Evolutionary conservation across 345 rosid genomes (phyloP).

Genomic region (Sonneratia alba): DNA sequence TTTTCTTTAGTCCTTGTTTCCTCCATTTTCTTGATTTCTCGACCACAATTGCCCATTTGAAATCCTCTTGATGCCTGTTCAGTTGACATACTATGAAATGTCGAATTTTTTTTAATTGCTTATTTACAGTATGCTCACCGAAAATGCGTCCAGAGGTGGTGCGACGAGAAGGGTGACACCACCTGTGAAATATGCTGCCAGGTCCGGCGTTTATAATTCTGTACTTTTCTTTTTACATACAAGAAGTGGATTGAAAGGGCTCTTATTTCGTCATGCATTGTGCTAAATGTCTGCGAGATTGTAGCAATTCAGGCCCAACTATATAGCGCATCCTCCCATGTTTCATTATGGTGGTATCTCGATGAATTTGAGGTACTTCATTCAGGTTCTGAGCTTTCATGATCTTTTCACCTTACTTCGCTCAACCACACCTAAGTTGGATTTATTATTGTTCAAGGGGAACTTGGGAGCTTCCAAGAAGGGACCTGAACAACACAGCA

Average conservation of each 20-base stretch:
- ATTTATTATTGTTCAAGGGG: conserved; percentile 22
- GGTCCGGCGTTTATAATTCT: conserved; percentile 27
- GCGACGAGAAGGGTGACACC: conserved; percentile 74
- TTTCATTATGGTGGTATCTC: conserved; percentile 46
- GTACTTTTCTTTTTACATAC: not conserved
- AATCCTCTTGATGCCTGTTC: not conserved
- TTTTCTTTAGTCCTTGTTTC: not conserved
- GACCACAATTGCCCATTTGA: not conserved
- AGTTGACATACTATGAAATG: not conserved
- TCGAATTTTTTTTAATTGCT: not conserved
- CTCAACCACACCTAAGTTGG: not conserved
- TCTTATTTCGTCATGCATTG: not conserved
- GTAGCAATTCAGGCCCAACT: conserved; percentile 62
- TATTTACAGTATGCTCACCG: conserved; percentile 71
- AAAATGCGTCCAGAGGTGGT: conserved; percentile 81
- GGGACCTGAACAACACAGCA: conserved; percentile 37
- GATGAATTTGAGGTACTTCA: conserved; percentile 50
- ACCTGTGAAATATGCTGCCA: conserved; percentile 73
- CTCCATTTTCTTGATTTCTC: not conserved
- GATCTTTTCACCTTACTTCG: not conserved
- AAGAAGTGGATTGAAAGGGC: not conserved
- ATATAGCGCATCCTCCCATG: conserved; percentile 49
- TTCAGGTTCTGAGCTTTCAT: not conserved
- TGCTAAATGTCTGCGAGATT: conserved; percentile 7
- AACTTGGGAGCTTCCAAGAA: conserved; percentile 53